Evolutionary conservation across 2,329 filamentous ascomycete genomes (phyloP), one percentile per base, ranked within the genome.

Genomic region (Trichoderma semiorbis): DNA sequence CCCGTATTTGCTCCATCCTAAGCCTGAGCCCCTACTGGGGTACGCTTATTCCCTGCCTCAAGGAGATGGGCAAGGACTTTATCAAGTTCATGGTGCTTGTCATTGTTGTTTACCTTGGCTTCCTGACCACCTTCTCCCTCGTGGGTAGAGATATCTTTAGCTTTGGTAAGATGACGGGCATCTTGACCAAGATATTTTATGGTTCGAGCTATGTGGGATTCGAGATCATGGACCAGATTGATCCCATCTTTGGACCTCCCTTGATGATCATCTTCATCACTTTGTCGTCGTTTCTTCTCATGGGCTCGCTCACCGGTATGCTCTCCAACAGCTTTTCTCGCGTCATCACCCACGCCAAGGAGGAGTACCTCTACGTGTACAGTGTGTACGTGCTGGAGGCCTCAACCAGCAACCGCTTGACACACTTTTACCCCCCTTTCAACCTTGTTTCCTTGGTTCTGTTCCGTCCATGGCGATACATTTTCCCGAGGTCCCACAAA

Each of bases 51-150:
- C 95, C 94, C 0, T 97, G 95, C 74, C 86, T 98, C 65, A 96
- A 96, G 79, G 93, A 95, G 79, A 98, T 98, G 95, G 92, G 92
- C 50, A 95, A 95, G 81, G 94, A 97, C 79, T 97, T 97, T 79
- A 81, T 95, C 80, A 95, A 95, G 78, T 97, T 96, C 78, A 87
- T 90, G 81, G 92, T 93, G 1, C 86, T 95, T 30, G 92, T 97
- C 57, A 84, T 93, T 62, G 92, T 97, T 69, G 83, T 97, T 67
- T 97, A 97, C 79, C 83, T 96, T 62, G 93, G 94, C 61, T 98
- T 98, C 81, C 83, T 97, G 39, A 97, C 95, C 0, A 97, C 94
- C 0, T 95, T 95, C 76, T 91, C 91, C 0, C 86, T 95, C 30
- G 85, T 96, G 58, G 93, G 91, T n/a, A 88, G 92, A 69, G 91